A percentile compares a stretch with the other conserved stretches of the same genome.
phyloP scores from a whole-genome alignment of 2,329 filamentous ascomycete species.

The Biscogniauxia marginata region DNA sequence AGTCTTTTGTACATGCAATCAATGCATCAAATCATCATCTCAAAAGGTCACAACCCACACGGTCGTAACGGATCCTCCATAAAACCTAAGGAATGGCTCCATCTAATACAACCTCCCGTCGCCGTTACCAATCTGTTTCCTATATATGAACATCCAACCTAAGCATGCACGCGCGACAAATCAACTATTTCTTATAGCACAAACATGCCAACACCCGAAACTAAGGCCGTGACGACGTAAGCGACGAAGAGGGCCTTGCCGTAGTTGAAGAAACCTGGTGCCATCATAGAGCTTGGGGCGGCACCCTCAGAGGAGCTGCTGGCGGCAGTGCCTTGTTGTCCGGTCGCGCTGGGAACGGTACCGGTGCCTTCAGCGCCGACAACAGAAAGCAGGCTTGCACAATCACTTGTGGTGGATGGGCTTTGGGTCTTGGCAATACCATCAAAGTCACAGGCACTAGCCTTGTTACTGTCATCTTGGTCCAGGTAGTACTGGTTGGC shows the following conservation, averaged over 20 bases:
- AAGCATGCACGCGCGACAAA: not conserved
- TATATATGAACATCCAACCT: conserved; percentile 6
- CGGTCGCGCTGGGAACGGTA: conserved; percentile 48
- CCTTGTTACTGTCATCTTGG: conserved; percentile 47
- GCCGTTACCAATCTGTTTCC: not conserved
- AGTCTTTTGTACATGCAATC: not conserved
- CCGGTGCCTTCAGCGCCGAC: conserved; percentile 63
- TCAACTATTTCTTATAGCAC: conserved; percentile 42
- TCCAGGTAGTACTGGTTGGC: conserved; percentile 68
- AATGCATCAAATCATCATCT: not conserved
- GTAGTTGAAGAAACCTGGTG: conserved; percentile 30
- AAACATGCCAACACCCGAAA: conserved; percentile 54
- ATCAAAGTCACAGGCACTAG: conserved; percentile 68
- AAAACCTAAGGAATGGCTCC: not conserved
- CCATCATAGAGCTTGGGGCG: conserved; percentile 40
- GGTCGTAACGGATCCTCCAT: not conserved
- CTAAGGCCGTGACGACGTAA: conserved; percentile 47
- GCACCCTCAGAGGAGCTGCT: conserved; percentile 44
- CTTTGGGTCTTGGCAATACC: conserved; percentile 60
- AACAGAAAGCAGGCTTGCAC: conserved; percentile 57
- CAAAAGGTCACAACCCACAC: not conserved
- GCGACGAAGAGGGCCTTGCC: conserved; percentile 40
- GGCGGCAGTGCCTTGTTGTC: conserved; percentile 35
- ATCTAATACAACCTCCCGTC: not conserved
- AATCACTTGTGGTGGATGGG: conserved; percentile 48